These are phyloP conservation scores for Flaveria sonorensis DNA, from an alignment of 129 eudicot species.

Conservation along the genomic window DNA sequence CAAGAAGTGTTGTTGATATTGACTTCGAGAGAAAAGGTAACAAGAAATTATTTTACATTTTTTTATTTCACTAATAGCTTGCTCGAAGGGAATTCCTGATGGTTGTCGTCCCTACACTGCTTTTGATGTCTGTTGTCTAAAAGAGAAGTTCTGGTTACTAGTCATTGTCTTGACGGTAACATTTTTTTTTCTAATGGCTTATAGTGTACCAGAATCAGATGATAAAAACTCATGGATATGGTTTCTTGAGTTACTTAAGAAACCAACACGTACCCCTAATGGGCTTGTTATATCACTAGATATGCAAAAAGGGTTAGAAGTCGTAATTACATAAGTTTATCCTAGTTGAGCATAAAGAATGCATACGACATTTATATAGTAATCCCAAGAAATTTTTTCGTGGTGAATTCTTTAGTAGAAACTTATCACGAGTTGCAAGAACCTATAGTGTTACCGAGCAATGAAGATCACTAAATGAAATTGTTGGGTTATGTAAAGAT, in stretches of 20 bases:
- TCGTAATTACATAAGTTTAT: no score
- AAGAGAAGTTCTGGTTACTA: background rate
- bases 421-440: background rate
- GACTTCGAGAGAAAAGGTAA: no score
- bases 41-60: no score
- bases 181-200: no score
- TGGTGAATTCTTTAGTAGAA: no score
- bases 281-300: background rate
- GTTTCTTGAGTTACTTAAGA: background rate
- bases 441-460: background rate
- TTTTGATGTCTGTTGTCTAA: background rate
- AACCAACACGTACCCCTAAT: background rate
- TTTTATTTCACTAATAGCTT: no score
- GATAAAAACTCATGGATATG: background rate
- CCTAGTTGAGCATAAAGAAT: background rate
- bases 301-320: background rate
- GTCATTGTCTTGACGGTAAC: background rate
- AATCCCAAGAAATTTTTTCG: no score
- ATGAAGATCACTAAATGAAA: background rate
- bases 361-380: background rate
- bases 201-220: background rate
- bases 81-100: no score
- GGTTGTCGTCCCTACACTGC: background rate
- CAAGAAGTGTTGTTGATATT: no score
- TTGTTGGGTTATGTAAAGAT: no score